Evolutionary conservation across 257 asterid species (phyloP).

Genomic region (Asclepias syriaca): DNA sequence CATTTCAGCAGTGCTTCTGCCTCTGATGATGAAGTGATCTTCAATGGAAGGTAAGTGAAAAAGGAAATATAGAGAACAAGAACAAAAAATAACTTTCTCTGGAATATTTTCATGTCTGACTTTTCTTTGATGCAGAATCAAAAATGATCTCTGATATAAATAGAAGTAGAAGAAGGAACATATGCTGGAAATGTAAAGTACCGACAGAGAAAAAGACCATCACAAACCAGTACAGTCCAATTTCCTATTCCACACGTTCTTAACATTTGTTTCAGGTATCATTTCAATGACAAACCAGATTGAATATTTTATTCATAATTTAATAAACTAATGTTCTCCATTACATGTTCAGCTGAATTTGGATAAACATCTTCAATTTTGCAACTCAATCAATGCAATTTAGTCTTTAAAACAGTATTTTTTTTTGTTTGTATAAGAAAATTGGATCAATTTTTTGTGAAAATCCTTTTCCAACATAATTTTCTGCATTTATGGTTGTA

Average conservation of each 20-base stretch:
- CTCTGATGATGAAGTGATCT: constrained; percentile 42
- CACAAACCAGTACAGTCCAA: too few species aligned
- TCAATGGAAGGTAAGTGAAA: constrained; percentile 22
- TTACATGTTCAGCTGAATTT: too few species aligned
- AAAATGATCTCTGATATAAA: background rate
- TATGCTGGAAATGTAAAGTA: background rate
- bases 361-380: too few species aligned
- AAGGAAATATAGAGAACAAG: constrained; percentile 26
- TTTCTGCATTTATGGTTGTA: too few species aligned
- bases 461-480: too few species aligned
- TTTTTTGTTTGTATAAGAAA: too few species aligned
- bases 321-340: too few species aligned
- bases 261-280: background rate
- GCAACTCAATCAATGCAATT: too few species aligned
- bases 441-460: too few species aligned
- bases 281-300: background rate
- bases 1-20: constrained; percentile 60
- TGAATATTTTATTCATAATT: background rate
- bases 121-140: background rate
- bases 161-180: too few species aligned
- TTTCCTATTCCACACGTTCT: background rate
- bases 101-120: constrained; percentile 31
- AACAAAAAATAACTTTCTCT: background rate
- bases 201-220: background rate
- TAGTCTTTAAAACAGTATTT: too few species aligned